Evolutionary conservation across 2,329 filamentous ascomycete genomes (phyloP).

Genomic region (Fusarium sp.): DNA sequence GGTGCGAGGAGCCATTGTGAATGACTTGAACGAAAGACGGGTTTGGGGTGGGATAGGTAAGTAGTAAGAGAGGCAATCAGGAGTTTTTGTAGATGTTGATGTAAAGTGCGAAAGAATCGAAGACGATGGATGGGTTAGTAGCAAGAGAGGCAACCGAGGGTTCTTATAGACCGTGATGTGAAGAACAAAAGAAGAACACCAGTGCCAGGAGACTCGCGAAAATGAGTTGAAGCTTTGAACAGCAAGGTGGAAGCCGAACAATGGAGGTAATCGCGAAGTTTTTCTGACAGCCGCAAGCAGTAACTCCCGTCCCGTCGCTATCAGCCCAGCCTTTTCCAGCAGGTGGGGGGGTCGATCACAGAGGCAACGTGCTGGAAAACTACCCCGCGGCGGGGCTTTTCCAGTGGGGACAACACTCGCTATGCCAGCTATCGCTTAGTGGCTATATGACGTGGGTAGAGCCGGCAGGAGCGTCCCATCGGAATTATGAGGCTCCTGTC

Average conservation of each 20-base stretch:
- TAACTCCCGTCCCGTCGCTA: not conserved
- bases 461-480: not conserved
- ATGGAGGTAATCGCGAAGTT: slow-evolving; percentile 19
- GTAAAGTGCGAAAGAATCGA: not conserved
- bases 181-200: not conserved
- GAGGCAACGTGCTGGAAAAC: slow-evolving; percentile 12
- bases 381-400: slow-evolving; percentile 27
- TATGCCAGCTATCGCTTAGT: not conserved
- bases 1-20: slow-evolving; percentile 56
- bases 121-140: not conserved
- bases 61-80: not conserved
- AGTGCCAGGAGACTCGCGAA: not conserved
- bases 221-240: not conserved
- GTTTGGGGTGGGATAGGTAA: not conserved
- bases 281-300: slow-evolving; percentile 13
- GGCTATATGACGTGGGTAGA: not conserved
- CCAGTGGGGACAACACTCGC: not conserved
- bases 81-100: slow-evolving; percentile 6
- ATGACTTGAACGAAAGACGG: not conserved
- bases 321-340: not conserved
- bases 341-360: slow-evolving; percentile 12
- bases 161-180: slow-evolving; percentile 1
- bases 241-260: not conserved
- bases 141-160: not conserved
- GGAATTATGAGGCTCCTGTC: not conserved